Conservation (phyloP, 2,329 filamentous ascomycete genomes). For the Microsporum ferrugineum region DNA sequence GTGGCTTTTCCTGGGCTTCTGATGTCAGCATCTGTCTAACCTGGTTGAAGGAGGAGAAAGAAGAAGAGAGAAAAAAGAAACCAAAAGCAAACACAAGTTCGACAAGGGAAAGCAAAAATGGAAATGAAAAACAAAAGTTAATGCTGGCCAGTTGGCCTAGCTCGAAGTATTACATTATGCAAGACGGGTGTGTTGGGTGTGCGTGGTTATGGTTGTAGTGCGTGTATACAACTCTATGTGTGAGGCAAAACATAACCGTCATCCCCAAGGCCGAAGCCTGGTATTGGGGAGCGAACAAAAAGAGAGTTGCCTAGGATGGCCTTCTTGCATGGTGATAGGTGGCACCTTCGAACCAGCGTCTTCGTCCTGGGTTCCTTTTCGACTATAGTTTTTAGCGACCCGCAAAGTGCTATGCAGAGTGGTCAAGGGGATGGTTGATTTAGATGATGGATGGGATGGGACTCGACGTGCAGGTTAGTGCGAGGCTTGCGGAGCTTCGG, state of each 20-base stretch:
- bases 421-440: background rate
- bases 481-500: slow-evolving; percentile 3
- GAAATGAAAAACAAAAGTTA: background rate
- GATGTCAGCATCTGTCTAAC: background rate
- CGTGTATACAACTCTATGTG: background rate
- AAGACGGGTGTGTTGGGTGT: background rate
- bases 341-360: background rate
- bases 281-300: background rate
- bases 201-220: background rate
- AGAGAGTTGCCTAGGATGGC: background rate
- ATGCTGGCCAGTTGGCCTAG: background rate
- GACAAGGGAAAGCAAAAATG: background rate
- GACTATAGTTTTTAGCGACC: background rate
- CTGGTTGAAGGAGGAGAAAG: background rate
- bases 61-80: background rate
- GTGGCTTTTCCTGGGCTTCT: background rate
- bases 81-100: background rate
- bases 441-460: background rate
- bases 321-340: background rate
- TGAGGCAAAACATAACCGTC: background rate
- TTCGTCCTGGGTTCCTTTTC: background rate
- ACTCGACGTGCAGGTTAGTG: background rate
- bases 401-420: background rate
- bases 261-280: background rate
- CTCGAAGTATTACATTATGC: background rate